These are phyloP conservation scores for Thermomyces lanuginosus DNA, from an alignment of 2,329 filamentous ascomycete genomes.

Conservation along the genomic window DNA sequence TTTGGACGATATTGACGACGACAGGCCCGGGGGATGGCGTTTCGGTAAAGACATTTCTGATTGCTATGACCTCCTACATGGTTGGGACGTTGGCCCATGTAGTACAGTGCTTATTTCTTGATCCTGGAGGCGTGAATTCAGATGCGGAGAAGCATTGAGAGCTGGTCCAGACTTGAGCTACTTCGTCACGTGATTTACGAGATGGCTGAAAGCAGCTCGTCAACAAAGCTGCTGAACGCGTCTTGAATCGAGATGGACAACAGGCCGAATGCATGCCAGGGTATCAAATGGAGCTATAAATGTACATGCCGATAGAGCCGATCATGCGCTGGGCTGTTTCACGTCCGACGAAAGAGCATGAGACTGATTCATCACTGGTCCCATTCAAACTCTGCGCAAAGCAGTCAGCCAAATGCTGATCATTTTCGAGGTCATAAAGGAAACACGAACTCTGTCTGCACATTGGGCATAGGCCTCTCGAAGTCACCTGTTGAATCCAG, in stretches of 20 bases:
- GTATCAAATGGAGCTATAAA: slow-evolving; percentile 3
- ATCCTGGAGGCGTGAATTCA: too few species aligned
- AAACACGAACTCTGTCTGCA: slow-evolving; percentile 65
- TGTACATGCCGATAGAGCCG: background rate
- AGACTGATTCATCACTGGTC: slow-evolving; percentile 25
- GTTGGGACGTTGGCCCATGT: slow-evolving; percentile 6
- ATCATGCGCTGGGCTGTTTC: background rate
- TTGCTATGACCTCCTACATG: slow-evolving; percentile 17
- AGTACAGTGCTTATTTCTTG: background rate
- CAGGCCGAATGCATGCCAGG: too few species aligned
- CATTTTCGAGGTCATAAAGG: background rate
- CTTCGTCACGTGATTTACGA: too few species aligned
- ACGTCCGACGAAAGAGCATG: background rate
- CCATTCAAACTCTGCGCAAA: slow-evolving; percentile 37
- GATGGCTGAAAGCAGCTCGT: too few species aligned
- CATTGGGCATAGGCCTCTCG: slow-evolving; percentile 93
- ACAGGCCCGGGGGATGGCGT: slow-evolving; percentile 10
- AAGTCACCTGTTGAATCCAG: slow-evolving; percentile 90
- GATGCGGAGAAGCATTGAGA: too few species aligned
- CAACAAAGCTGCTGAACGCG: too few species aligned
- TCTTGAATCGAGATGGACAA: too few species aligned
- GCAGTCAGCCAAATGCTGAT: slow-evolving; percentile 8
- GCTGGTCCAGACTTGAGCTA: too few species aligned
- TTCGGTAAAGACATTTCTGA: slow-evolving; percentile 22
- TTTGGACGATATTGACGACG: slow-evolving; percentile 17